Percentiles rank a stretch among this genome's conserved stretches.
These are phyloP conservation scores for Saccharomyces hybrid DNA, from an alignment of 1,139 yeast species.

Conservation along the genomic window DNA sequence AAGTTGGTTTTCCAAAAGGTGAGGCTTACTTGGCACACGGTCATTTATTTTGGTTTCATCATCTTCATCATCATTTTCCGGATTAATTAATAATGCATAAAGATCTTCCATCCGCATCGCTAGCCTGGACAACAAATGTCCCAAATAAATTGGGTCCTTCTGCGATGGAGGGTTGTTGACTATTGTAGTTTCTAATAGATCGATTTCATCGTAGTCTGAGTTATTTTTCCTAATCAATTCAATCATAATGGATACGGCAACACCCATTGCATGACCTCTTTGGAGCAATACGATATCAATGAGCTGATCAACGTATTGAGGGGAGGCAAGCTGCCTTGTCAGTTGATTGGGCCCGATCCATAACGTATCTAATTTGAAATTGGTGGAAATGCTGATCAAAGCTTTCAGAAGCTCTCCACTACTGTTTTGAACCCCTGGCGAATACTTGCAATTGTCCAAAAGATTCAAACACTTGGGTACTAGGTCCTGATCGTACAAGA, in stretches of 20 bases:
- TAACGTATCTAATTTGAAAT: constrained; percentile 58
- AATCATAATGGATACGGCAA: constrained; percentile 91
- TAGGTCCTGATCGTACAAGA: constrained; percentile 44
- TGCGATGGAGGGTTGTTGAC: constrained; percentile 90
- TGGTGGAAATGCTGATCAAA: constrained; percentile 83
- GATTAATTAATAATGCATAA: neutral
- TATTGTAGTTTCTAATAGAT: constrained; percentile 68
- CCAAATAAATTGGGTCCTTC: constrained; percentile 63
- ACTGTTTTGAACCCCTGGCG: constrained; percentile 72
- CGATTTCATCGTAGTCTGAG: constrained; percentile 88
- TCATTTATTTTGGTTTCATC: constrained; percentile 1
- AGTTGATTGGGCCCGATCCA: constrained; percentile 96
- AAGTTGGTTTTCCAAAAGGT: constrained; percentile 23
- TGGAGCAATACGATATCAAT: constrained; percentile 73
- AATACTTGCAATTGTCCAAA: constrained; percentile 39
- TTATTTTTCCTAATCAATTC: constrained; percentile 93
- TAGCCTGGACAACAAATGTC: constrained; percentile 32
- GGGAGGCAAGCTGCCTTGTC: constrained; percentile 78
- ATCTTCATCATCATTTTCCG: constrained; percentile 10
- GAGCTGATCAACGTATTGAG: constrained; percentile 53
- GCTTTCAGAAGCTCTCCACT: constrained; percentile 94
- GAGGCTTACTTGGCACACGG: neutral
- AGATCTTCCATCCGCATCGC: constrained; percentile 19
- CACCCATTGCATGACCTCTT: constrained; percentile 75
- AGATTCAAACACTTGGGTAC: constrained; percentile 46